A percentile compares a stretch with the other conserved stretches of the same genome.
phyloP scores from a whole-genome alignment of 2,329 filamentous ascomycete genomes.

The Stagonosporopsis cucurbitacearum region DNA sequence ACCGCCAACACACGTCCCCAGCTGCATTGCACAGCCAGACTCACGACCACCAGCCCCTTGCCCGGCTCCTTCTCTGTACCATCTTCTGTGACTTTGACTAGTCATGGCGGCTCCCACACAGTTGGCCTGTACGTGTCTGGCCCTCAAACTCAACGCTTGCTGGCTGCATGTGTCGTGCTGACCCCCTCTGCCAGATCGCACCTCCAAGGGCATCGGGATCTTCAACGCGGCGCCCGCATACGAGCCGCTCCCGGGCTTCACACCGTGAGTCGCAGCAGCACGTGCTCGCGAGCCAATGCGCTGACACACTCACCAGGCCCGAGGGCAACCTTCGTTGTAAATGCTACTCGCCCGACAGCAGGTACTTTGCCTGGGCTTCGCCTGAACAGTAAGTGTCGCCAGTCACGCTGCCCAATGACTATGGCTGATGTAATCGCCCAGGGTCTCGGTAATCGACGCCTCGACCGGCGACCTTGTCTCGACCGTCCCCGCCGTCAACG shows the following conservation, averaged over 20 bases:
- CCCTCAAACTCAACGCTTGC: neutral
- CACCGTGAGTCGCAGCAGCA: constrained; percentile 52
- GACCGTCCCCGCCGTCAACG: constrained; percentile 77
- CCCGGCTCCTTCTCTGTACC: constrained; percentile 33
- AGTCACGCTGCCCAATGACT: neutral
- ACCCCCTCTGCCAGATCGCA: constrained; percentile 68
- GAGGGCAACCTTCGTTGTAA: constrained; percentile 95
- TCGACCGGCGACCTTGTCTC: constrained; percentile 76
- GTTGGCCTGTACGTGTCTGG: constrained; percentile 74
- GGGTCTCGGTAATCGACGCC: constrained; percentile 84
- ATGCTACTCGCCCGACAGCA: constrained; percentile 93
- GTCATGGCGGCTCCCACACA: constrained; percentile 93
- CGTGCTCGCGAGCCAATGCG: neutral
- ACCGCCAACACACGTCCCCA: constrained; percentile 31
- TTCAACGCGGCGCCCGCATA: constrained; percentile 92
- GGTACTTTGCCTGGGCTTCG: constrained; percentile 94
- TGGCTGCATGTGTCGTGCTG: constrained; percentile 12
- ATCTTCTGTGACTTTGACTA: constrained; percentile 81
- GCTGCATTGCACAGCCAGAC: constrained; percentile 38
- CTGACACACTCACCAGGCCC: constrained; percentile 62
- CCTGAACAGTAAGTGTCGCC: constrained; percentile 68
- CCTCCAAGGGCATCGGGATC: constrained; percentile 93
- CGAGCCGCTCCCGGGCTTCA: constrained; percentile 80
- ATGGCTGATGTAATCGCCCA: constrained; percentile 36
- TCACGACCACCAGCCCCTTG: constrained; percentile 43